These are phyloP conservation scores for Aurantiochytrium sp. DNA, from an alignment of 108 stramenopile genomes.

Conservation along the genomic window DNA sequence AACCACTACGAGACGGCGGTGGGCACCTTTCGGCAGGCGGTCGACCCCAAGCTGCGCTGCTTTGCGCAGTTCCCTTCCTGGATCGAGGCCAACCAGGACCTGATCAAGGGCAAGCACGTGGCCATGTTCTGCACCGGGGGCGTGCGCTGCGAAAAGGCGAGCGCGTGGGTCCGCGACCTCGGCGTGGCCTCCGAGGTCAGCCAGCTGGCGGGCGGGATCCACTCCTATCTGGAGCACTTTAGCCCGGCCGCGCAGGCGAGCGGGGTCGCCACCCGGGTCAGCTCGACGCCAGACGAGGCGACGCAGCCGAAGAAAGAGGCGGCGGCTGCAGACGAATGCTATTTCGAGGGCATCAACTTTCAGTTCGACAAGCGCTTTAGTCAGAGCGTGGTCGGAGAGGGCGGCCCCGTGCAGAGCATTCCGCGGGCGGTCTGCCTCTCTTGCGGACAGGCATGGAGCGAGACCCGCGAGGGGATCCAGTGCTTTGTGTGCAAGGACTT, in stretches of 20 bases:
- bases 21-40: slow-evolving; percentile 35
- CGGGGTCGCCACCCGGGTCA: background rate
- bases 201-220: slow-evolving; percentile 83
- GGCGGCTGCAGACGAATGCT: background rate
- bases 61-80: background rate
- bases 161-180: background rate
- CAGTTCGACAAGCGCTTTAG: slow-evolving; percentile 25
- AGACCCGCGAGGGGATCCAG: background rate
- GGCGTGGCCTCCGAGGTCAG: slow-evolving; percentile 41
- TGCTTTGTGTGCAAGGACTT: slow-evolving; percentile 20
- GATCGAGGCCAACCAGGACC: background rate
- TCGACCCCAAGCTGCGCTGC: background rate
- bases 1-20: slow-evolving; percentile 37
- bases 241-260: slow-evolving; percentile 51
- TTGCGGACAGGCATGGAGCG: background rate
- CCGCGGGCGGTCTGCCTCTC: background rate
- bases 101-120: background rate
- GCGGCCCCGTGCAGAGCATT: background rate
- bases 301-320: background rate
- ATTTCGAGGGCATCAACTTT: slow-evolving; percentile 1
- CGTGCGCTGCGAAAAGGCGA: slow-evolving; percentile 40
- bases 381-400: background rate
- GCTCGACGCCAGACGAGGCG: background rate
- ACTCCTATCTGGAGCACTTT: slow-evolving; percentile 80
- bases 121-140: slow-evolving; percentile 51